Conservation (phyloP, 2,329 filamentous ascomycete species). For the Dendrostoma leiphaemia region DNA sequence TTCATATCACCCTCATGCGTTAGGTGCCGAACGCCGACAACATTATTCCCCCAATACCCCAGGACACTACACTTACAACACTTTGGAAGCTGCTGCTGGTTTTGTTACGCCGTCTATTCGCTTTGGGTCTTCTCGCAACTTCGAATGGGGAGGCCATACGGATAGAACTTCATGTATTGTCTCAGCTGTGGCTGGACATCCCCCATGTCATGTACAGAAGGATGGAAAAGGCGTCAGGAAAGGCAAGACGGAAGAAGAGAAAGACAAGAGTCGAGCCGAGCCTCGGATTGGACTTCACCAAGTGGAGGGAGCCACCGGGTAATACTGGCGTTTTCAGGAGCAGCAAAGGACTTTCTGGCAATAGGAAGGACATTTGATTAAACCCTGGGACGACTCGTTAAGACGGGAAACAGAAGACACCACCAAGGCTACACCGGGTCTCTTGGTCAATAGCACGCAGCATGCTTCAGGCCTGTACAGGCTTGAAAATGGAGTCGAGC, state of each 20-base stretch:
- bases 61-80: conserved; percentile 24
- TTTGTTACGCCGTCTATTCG: conserved; percentile 18
- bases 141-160: conserved; percentile 12
- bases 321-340: conserved; percentile 16
- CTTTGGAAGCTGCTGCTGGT: conserved; percentile 17
- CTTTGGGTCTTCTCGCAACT: conserved; percentile 8
- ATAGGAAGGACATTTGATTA: conserved; percentile 12
- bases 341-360: conserved; percentile 14
- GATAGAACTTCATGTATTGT: conserved; percentile 20
- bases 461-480: conserved; percentile 2
- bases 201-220: conserved; percentile 20
- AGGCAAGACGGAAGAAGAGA: conserved; percentile 10
- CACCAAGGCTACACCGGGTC: conserved; percentile 8
- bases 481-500: neutral
- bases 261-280: conserved; percentile 20
- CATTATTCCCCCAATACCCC: conserved; percentile 22
- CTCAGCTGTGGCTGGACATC: conserved; percentile 19
- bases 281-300: conserved; percentile 19
- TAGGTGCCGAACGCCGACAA: conserved; percentile 29
- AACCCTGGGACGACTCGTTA: conserved; percentile 12
- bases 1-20: conserved; percentile 31
- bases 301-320: conserved; percentile 17
- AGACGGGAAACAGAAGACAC: conserved; percentile 3
- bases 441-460: conserved; percentile 10
- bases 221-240: conserved; percentile 16